Evolutionary conservation across 1,284 basidiomycete species (phyloP).

Genomic region (Taiwanofungus camphoratus): DNA sequence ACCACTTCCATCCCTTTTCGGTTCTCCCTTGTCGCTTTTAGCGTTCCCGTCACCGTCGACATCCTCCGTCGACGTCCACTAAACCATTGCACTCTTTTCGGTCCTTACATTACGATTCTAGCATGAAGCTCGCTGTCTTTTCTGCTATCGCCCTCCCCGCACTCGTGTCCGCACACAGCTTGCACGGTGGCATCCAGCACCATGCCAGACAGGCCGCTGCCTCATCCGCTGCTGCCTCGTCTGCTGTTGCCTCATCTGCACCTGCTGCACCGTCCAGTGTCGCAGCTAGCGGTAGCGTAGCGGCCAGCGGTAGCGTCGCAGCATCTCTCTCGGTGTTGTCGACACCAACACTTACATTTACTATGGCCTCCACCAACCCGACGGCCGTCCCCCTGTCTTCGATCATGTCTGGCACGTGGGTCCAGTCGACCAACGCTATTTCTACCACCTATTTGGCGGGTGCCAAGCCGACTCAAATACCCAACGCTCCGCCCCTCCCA

Average conservation of each 20-base stretch:
- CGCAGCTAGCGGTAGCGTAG: constrained; percentile 4
- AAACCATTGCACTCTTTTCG: constrained; percentile 18
- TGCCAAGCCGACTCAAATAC: constrained; percentile 36
- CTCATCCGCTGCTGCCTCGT: constrained; percentile 26
- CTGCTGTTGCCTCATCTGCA: constrained; percentile 8
- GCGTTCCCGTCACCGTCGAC: constrained; percentile 10
- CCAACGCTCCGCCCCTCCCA: constrained; percentile 49
- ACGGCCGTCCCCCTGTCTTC: constrained; percentile 49
- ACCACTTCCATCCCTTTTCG: neutral
- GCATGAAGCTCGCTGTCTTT: constrained; percentile 33
- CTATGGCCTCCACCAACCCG: constrained; percentile 51
- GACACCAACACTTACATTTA: constrained; percentile 25
- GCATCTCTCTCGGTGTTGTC: neutral
- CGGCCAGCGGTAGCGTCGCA: constrained; percentile 1
- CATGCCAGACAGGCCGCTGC: constrained; percentile 27
- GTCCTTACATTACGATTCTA: constrained; percentile 4
- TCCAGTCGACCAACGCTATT: constrained; percentile 35
- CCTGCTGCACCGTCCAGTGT: constrained; percentile 5
- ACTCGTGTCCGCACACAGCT: constrained; percentile 25
- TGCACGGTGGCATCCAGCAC: constrained; percentile 20
- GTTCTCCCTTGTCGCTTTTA: neutral
- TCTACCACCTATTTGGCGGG: constrained; percentile 36
- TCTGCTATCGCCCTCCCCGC: constrained; percentile 29
- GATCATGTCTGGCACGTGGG: constrained; percentile 36
- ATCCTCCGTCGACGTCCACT: constrained; percentile 1